Conservation (phyloP, 2,329 filamentous ascomycete species). For the Pseudogymnoascus sp. region DNA sequence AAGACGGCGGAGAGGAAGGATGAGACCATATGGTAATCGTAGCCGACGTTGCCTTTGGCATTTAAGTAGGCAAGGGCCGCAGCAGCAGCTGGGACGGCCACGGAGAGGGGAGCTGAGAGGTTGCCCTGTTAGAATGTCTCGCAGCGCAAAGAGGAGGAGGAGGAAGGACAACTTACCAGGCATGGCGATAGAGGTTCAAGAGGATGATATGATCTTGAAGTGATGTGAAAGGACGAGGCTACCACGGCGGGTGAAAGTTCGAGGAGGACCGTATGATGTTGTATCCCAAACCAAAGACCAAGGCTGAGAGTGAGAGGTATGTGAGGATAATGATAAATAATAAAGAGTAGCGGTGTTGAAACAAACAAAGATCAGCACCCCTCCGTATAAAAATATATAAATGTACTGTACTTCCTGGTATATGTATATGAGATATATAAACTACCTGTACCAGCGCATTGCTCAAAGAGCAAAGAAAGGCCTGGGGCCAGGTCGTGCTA, state of each 20-base stretch:
- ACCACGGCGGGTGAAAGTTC: neutral
- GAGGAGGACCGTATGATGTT: neutral
- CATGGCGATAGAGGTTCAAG: neutral
- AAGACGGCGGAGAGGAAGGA: constrained; percentile 44
- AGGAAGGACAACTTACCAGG: neutral
- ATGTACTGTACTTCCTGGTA: neutral
- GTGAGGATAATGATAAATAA: neutral
- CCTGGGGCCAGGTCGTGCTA: neutral
- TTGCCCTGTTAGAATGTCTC: neutral
- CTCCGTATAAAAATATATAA: neutral
- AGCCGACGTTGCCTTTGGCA: constrained; percentile 59
- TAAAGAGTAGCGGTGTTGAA: neutral
- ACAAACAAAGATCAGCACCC: neutral
- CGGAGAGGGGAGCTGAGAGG: constrained; percentile 43
- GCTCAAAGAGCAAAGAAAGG: neutral
- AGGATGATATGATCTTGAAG: neutral
- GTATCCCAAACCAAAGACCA: neutral
- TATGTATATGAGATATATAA: neutral
- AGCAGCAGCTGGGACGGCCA: constrained; percentile 55
- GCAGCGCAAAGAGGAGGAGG: neutral
- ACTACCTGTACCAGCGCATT: neutral
- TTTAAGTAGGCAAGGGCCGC: constrained; percentile 73
- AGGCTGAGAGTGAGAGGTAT: neutral
- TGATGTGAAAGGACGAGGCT: neutral
- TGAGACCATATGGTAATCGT: constrained; percentile 58